Conservation (phyloP, 345 rosid genomes). For the Populus simonii region DNA sequence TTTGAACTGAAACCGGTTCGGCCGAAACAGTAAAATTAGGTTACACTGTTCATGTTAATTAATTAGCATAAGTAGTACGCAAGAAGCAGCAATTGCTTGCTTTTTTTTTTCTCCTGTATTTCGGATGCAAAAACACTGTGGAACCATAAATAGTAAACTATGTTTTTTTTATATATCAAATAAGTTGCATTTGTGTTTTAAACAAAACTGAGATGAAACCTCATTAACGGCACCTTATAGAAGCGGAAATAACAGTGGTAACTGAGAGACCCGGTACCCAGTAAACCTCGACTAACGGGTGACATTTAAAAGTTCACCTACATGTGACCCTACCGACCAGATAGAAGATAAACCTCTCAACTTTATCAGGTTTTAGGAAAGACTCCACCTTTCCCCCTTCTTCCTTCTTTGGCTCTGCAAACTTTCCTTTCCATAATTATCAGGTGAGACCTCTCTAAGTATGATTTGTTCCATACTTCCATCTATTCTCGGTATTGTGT, state of each 20-base stretch:
- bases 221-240: no score
- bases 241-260: background rate
- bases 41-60: no score
- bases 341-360: slow-evolving; percentile 15
- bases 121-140: no score
- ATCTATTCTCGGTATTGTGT: background rate
- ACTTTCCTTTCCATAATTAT: background rate
- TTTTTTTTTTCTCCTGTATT: no score
- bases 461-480: background rate
- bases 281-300: slow-evolving; percentile 13
- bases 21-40: no score
- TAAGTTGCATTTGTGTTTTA: no score
- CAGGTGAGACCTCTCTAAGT: slow-evolving; percentile 4
- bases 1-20: no score
- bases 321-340: background rate
- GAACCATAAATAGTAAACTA: no score
- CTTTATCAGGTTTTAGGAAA: slow-evolving; percentile 23
- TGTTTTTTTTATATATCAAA: no score
- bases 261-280: slow-evolving; percentile 31
- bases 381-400: background rate
- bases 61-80: no score
- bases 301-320: slow-evolving; percentile 16
- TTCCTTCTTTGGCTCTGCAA: slow-evolving; percentile 8
- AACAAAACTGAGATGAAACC: no score
- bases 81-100: no score